Conservation (phyloP, 1,139 yeast genomes). For the Suhomyces ambrosiae region DNA sequence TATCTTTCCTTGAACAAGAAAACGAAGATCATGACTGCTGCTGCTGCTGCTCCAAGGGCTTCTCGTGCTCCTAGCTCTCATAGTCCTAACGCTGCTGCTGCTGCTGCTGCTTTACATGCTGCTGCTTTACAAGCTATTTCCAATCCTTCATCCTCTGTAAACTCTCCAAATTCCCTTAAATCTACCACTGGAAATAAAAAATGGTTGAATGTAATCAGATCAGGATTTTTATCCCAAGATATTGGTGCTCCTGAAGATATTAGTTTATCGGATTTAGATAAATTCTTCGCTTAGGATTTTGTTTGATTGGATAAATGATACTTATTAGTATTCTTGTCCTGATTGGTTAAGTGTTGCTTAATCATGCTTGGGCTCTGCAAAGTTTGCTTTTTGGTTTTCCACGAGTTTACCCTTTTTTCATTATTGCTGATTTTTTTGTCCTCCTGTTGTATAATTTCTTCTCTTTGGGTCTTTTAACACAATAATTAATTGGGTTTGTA, state of each 20-base stretch:
- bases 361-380: no score
- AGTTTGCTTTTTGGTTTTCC: neutral
- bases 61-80: conserved; percentile 60
- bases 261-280: conserved; percentile 72
- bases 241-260: conserved; percentile 78
- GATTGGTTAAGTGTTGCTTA: no score
- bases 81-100: conserved; percentile 66
- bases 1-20: conserved; percentile 52
- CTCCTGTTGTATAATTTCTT: conserved; percentile 9
- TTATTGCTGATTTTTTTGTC: conserved; percentile 7
- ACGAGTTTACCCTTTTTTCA: conserved; percentile 4
- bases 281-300: conserved; percentile 41
- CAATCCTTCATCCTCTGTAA: conserved; percentile 29
- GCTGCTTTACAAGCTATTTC: conserved; percentile 62
- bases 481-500: conserved; percentile 11
- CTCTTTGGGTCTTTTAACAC: conserved; percentile 12
- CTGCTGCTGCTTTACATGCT: conserved; percentile 74
- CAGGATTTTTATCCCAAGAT: conserved; percentile 74
- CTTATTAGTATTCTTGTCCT: no score
- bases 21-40: conserved; percentile 64
- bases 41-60: conserved; percentile 82
- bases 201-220: conserved; percentile 72
- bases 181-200: conserved; percentile 40
- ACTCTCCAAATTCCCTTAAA: conserved; percentile 21
- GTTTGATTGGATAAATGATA: neutral